Conservation (phyloP, 306 rosid genomes). For the Cucurbita maxima region DNA sequence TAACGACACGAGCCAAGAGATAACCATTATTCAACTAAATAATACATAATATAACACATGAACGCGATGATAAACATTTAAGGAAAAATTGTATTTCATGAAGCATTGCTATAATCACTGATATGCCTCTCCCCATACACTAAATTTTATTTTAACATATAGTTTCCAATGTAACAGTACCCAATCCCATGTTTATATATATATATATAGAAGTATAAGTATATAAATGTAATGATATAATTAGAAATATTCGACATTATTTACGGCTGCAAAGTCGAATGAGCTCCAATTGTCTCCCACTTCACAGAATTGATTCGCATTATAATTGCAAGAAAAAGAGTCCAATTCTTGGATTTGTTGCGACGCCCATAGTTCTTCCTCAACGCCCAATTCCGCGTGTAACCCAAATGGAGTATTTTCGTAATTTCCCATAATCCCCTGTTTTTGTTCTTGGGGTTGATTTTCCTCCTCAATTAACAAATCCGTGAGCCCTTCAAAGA, state of each 20-base stretch:
- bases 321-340: not conserved
- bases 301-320: not conserved
- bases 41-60: not conserved
- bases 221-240: not conserved
- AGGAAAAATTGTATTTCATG: no score
- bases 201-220: not conserved
- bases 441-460: not conserved
- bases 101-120: not conserved
- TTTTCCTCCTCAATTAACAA: not conserved
- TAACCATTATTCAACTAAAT: not conserved
- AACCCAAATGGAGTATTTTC: not conserved
- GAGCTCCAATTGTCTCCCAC: not conserved
- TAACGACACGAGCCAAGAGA: not conserved
- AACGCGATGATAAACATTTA: not conserved
- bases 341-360: not conserved
- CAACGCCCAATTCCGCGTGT: not conserved
- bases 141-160: not conserved
- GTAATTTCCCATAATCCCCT: not conserved
- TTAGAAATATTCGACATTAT: not conserved
- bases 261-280: not conserved
- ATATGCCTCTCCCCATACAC: not conserved
- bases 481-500: not conserved
- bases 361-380: not conserved
- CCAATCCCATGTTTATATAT: not conserved
- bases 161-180: not conserved